Evolutionary conservation across 2,329 filamentous ascomycete genomes (phyloP), one percentile per base, ranked within the genome.

Genomic region (Incumbomyces lentus): DNA sequence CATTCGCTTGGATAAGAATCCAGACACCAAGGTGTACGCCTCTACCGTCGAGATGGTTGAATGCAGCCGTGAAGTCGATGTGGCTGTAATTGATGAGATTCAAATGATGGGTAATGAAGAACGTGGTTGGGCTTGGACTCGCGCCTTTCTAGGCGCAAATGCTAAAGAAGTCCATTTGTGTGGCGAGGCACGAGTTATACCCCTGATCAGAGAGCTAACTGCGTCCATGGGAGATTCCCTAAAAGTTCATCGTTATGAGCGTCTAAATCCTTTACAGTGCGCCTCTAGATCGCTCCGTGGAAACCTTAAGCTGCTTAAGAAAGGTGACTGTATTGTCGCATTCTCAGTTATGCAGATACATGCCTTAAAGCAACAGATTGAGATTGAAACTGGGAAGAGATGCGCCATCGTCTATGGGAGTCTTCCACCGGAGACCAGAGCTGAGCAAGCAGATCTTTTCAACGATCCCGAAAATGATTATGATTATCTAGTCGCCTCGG

Each of bases 61-160:
- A 6, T 55, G 79, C 16, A 71, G 73, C 40, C 65, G 65, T 3
- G 62, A 63, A 2, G 79, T 86, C 26, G 90, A 96, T 35, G 89
- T 98, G 31, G 90, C 87, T 1, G 90, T 98, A 55, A 90, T 98
- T 52, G 92, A 98, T 60, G 92, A 98, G 68, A 96, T 98, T 48
- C 92, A 98, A 65, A 96, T 98, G 92, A 86, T 98, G 55, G 82
- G 79, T 13, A 82, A 88, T 58, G 52, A 63, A 0, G 78, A 86
- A 0, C 82, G 92, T 56, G 92, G 93, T 1, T 94, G 84, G 81
- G 89, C 88, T 2, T 98, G 92, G 92, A 95, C 89, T 1, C 79
- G 88, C 57, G 92, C 92, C 1, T 72, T 96, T 12, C 71, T 98
- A 4, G 92, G 92, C 31, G 74, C 95, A 1, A 82, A 84, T 64